Conservation (phyloP, 2,329 filamentous ascomycete species). For the Paraphaeosphaeria sporulosa region DNA sequence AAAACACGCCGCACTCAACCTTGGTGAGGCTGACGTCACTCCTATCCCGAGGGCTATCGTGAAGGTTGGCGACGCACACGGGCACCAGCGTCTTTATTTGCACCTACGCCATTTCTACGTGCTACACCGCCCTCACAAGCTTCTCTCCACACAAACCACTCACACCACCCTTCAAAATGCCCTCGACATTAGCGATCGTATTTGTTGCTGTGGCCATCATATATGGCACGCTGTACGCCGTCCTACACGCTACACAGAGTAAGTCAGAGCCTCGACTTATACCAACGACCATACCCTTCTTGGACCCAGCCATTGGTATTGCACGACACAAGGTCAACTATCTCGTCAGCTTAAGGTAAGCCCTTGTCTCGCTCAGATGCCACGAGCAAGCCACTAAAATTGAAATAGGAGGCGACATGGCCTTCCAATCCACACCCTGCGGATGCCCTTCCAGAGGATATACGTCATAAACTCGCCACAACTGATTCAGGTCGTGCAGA, state of each 20-base stretch:
- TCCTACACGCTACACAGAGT: constrained; percentile 24
- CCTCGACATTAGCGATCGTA: neutral
- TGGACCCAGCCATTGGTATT: constrained; percentile 27
- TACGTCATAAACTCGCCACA: constrained; percentile 52
- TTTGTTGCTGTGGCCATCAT: constrained; percentile 1
- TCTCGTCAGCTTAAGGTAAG: constrained; percentile 22
- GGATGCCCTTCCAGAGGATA: constrained; percentile 52
- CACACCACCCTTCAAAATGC: neutral
- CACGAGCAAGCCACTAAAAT: neutral
- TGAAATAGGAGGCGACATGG: constrained; percentile 20
- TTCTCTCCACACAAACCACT: neutral
- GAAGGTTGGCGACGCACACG: neutral
- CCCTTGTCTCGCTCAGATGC: neutral
- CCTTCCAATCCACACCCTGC: constrained; percentile 52
- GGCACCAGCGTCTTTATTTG: neutral
- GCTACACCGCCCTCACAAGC: too few relatives aligned
- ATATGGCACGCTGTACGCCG: constrained; percentile 14
- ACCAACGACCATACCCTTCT: constrained; percentile 23
- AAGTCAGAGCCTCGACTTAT: constrained; percentile 25
- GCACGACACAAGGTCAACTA: constrained; percentile 24
- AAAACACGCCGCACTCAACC: neutral
- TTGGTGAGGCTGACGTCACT: neutral
- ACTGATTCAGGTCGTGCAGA: constrained; percentile 51
- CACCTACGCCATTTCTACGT: neutral
- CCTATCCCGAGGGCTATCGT: neutral